Percentiles rank a stretch among this genome's conserved stretches.
Evolutionary conservation across 495 filamentous ascomycete species (phyloP).

Genomic region (Xylaria palmicola): DNA sequence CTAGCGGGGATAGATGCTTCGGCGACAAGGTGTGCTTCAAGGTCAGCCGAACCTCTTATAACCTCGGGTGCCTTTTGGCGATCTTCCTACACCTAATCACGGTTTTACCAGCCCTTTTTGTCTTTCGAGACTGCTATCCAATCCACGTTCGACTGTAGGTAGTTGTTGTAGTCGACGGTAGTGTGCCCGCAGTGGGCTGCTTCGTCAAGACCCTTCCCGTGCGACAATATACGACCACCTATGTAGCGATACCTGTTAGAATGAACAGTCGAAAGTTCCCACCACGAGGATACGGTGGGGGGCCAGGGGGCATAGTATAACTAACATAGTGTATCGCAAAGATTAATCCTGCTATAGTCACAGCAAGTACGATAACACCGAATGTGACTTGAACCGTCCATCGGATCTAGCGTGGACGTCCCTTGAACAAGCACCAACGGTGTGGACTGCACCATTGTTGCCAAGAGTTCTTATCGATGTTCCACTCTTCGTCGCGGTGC

Average conservation of each 20-base stretch:
- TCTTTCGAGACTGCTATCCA: too few species aligned
- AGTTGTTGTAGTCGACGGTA: not conserved
- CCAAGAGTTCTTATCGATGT: not conserved
- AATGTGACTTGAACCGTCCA: not conserved
- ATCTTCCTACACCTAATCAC: too few species aligned
- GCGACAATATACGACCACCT: not conserved
- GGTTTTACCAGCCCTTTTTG: too few species aligned
- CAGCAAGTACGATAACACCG: not conserved
- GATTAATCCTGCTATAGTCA: slow-evolving; percentile 2
- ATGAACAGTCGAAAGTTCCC: not conserved
- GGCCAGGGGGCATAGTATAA: not conserved
- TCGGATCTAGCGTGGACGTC: slow-evolving; percentile 9
- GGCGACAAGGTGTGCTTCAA: too few species aligned
- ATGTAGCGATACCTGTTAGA: not conserved
- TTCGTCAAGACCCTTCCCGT: not conserved
- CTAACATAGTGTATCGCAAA: slow-evolving; percentile 5
- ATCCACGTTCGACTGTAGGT: not conserved
- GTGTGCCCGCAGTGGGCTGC: not conserved
- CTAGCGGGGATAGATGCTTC: too few species aligned
- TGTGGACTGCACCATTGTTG: not conserved
- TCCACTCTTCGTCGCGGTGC: not conserved
- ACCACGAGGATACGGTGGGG: too few species aligned
- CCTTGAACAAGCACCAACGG: slow-evolving; percentile 2
- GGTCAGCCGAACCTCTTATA: too few species aligned
- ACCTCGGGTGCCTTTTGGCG: too few species aligned